Evolutionary conservation across 768 basidiomycete species (phyloP), one percentile per base, ranked within the genome.

Genomic region (Pleurotus ostreatus): DNA sequence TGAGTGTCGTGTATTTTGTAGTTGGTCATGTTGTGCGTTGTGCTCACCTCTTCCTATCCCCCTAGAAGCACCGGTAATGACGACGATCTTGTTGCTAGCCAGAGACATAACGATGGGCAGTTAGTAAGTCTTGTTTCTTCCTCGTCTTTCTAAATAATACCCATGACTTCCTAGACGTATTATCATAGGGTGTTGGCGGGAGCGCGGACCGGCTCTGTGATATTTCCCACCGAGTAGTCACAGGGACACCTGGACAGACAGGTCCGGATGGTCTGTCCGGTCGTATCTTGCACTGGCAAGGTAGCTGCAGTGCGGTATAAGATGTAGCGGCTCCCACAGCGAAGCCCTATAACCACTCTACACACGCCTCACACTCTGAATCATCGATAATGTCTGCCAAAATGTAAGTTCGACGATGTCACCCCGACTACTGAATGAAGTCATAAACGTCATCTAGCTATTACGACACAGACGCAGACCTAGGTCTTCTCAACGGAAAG

Each of bases 51-150:
- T 76, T 11, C 89, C 88, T 57, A 91, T 91, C 18, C 88, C 89
- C 57, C 84, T 75, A 5, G 85, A 86, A n/a, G 84, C 77, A 15
- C 88, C 88, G 13, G 88, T 90, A 60, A 91, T 84, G 57, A 81
- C 82, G 13, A 88, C 82, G 40, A 87, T 70, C 65, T 88, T 88
- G 62, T 76, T 72, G 18, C 71, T 61, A 22, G 80, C 75, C 16
- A 85, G 70, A 51, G 70, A 60, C 74, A 78, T 79, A 41, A 43
- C 34, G 20, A 41, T 12, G 38, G 38, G 26, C 46, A 34, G 30
- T 34, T 9, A 34, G 30, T 34, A 11, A 34, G 7, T 34, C 13
- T 34, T 7, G 18, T 4, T 52, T 22, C 44, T 38, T 26, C 26
- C 25, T n/a, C 46, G 46, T 22, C 18, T 20, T 53, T 38, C 18